Percentiles rank a stretch among this genome's conserved stretches.
phyloP scores from a whole-genome alignment of 106 monocot genomes.

The Allium fistulosum region DNA sequence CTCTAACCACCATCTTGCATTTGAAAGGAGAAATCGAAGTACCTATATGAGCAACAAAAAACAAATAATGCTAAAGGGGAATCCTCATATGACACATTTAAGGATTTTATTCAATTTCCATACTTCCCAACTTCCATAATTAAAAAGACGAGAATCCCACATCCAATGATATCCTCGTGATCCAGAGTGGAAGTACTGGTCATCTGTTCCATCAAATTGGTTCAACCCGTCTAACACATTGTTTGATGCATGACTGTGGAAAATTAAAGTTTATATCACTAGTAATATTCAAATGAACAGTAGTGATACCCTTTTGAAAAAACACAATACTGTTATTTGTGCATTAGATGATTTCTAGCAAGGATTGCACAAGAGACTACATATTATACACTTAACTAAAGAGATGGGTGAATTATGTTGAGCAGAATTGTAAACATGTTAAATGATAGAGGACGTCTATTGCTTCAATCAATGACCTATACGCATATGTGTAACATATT shows the following conservation, averaged over 20 bases:
- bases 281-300: neutral
- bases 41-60: constrained; percentile 38
- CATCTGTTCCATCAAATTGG: constrained; percentile 94
- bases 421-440: too few relatives aligned
- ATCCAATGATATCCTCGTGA: constrained; percentile 94
- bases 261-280: neutral
- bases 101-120: neutral
- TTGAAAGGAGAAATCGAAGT: constrained; percentile 86
- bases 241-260: constrained; percentile 89
- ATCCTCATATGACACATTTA: too few relatives aligned
- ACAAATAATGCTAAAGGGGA: neutral
- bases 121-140: constrained; percentile 98
- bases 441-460: too few relatives aligned
- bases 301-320: neutral
- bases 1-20: constrained; percentile 99
- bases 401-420: too few relatives aligned
- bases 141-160: constrained; percentile 99
- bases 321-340: too few relatives aligned
- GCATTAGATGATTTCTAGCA: too few relatives aligned
- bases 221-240: constrained; percentile 94
- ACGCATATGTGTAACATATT: too few relatives aligned
- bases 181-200: constrained; percentile 90
- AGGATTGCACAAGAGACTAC: too few relatives aligned
- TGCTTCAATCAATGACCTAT: too few relatives aligned
- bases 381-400: too few relatives aligned